Evolutionary conservation across 176 grass and related monocot genomes (phyloP), one percentile per base, ranked within the genome.

Genomic region (Oryza rufipogon): DNA sequence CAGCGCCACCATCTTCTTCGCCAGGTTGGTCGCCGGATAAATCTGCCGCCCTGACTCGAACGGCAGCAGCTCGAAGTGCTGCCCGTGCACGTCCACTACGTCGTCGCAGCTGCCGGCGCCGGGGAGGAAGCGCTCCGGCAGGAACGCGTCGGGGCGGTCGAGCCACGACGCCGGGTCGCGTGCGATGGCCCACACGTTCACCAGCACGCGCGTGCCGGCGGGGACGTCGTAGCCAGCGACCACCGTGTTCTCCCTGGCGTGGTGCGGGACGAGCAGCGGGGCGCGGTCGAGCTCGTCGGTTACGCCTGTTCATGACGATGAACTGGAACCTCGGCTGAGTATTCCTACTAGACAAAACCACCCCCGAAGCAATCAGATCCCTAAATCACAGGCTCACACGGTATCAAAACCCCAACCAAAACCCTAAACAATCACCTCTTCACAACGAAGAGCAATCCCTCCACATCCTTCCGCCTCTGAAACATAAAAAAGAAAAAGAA

Each of bases 381-480:
- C 68, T 3, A 61, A 80, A 13, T 39, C 11, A 60, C 75, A 76
- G 10, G 73, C 72, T 46, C 75, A 80, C 68, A 46, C 22, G 8
- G 6, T 17, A 47, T 13, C 49, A 45, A 68, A 79, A 76, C 4
- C 42, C 22, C 64, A 1, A 9, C 9, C 52, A 17, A 30, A 87
- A 28, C 32, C 61, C 26, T 45, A 25, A 34, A 25, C 32, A 6
- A 72, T 68, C 74, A 94, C 95, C 95, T 94, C 90, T 97, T 97
- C 6, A 97, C 92, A 47, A 97, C 95, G 69, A 97, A 97, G 11
- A 97, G 88, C 52, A 92, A 94, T 26, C 95, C 95, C 78, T 97
- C 92, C 63, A 97, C 95, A 30, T 97, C 95, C 71, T 97, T 97
- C 11, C 95, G 95, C 48, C 92, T 97, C 95, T 97, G 84, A 67